Evolutionary conservation across 176 grass and related monocot genomes (phyloP), one percentile per base, ranked within the genome.

Genomic region (Oryza meridionalis): DNA sequence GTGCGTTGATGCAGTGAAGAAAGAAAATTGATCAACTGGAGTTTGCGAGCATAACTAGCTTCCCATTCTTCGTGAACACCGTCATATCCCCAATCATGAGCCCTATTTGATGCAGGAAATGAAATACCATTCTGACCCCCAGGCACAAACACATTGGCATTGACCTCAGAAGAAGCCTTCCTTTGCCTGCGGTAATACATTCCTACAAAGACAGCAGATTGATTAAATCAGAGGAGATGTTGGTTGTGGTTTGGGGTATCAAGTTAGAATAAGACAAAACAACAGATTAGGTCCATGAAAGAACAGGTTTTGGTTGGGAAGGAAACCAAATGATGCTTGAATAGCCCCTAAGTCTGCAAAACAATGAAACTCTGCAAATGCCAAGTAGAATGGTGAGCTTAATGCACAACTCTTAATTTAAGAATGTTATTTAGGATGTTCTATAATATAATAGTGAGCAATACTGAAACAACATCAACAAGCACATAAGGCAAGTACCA

Each of bases 11-110:
- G 29, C 71, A 94, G 72, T 35, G 51, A 74, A 44, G 92, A 78
- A 87, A 99, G 64, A 69, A 94, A 88, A 77, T 77, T 90, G 43
- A 91, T 49, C 55, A 95, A 66, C 58, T 95, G 80, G 32, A 76
- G 32, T 44, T 72, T 88, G 32, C 78, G 87, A 68, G 84, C 42
- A 87, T 38, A 63, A 70, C 84, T 26, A 73, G 58, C 83, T 73
- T 90, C 86, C 77, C 75, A 51, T 8, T 99, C 91, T 49, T 90
- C 87, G 38, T 61, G 82, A 73, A 80, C 51, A 43, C 81, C 90
- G 29, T 91, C 86, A 75, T 76, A 99, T 76, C 66, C 87, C 82
- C 80, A 88, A 63, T 16, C 73, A 63, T 10, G 70, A 59, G 62
- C 59, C 31, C 17, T 73, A 50, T 49, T 80, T 76, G 58, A 13